Evolutionary conservation across 371 early-diverging fungal species (phyloP).

Genomic region (Parasitella parasitica): DNA sequence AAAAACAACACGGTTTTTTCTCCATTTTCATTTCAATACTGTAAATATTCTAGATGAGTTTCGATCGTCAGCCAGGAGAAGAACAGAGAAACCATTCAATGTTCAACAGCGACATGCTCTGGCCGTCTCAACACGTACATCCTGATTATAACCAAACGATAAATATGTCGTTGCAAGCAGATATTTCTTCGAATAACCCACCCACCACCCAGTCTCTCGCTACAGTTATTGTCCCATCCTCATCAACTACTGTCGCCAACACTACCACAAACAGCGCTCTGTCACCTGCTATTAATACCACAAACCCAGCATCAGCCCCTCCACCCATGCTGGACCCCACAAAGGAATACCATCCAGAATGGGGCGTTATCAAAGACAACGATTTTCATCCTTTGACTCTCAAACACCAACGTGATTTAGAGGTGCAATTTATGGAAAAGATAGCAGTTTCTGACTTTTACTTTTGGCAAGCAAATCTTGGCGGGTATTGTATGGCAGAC

Average conservation of each 20-base stretch:
- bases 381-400: slow-evolving; percentile 47
- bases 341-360: slow-evolving; percentile 47
- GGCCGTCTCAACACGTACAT: slow-evolving; percentile 12
- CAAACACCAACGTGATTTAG: slow-evolving; percentile 48
- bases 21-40: background rate
- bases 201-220: background rate
- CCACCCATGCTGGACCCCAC: slow-evolving; percentile 18
- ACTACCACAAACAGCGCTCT: background rate
- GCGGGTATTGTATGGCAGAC: slow-evolving; percentile 52
- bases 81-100: slow-evolving; percentile 4
- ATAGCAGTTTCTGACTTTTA: slow-evolving; percentile 41
- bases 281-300: slow-evolving; percentile 11
- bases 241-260: background rate
- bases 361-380: slow-evolving; percentile 47
- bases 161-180: slow-evolving; percentile 13
- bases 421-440: slow-evolving; percentile 30
- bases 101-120: slow-evolving; percentile 18
- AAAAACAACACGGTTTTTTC: background rate
- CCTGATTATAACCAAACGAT: background rate
- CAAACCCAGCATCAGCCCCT: slow-evolving; percentile 17
- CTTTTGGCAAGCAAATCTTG: slow-evolving; percentile 54
- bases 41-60: slow-evolving; percentile 8
- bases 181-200: background rate
- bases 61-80: slow-evolving; percentile 1
- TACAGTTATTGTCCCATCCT: background rate